Evolutionary conservation across 805 yeast species (phyloP).

Genomic region (Hanseniaspora taiwanica): DNA sequence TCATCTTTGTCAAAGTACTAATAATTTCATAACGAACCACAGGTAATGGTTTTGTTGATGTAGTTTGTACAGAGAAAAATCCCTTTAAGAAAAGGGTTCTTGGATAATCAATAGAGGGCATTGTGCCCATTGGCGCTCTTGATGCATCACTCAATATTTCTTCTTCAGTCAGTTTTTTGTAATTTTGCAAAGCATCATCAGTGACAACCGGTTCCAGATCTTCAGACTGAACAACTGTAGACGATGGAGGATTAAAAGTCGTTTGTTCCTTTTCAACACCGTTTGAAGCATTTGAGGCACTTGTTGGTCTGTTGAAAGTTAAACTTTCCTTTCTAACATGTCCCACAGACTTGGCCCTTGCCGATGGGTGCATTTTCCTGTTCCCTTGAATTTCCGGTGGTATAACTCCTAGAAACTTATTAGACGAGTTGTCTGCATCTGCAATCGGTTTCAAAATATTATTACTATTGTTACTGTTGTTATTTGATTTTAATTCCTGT

Average conservation of each 20-base stretch:
- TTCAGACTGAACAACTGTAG: no score
- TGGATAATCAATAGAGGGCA: slow-evolving; percentile 93
- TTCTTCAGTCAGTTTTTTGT: slow-evolving; percentile 27
- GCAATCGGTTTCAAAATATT: no score
- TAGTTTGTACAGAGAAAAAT: slow-evolving; percentile 86
- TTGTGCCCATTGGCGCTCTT: slow-evolving; percentile 56
- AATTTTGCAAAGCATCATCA: background rate
- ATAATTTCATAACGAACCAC: slow-evolving; percentile 78
- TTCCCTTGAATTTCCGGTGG: no score
- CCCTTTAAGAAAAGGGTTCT: slow-evolving; percentile 85
- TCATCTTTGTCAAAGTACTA: slow-evolving; percentile 57
- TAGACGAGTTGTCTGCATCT: no score
- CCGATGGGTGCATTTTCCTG: slow-evolving; percentile 55
- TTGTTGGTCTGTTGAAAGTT: slow-evolving; percentile 23
- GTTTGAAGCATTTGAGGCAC: no score
- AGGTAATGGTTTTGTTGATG: slow-evolving; percentile 84
- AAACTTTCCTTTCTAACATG: slow-evolving; percentile 56
- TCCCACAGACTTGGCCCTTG: slow-evolving; percentile 69
- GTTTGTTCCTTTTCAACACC: no score
- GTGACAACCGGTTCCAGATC: background rate
- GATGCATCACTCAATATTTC: slow-evolving; percentile 36
- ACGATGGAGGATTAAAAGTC: no score
- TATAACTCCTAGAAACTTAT: no score
- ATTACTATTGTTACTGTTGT: slow-evolving; percentile 8
- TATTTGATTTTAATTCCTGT: slow-evolving; percentile 16